Percentiles rank a stretch among this genome's conserved stretches.
phyloP scores from a whole-genome alignment of 225 moss, liverwort and hornwort species.

The Marchantia paleacea region DNA sequence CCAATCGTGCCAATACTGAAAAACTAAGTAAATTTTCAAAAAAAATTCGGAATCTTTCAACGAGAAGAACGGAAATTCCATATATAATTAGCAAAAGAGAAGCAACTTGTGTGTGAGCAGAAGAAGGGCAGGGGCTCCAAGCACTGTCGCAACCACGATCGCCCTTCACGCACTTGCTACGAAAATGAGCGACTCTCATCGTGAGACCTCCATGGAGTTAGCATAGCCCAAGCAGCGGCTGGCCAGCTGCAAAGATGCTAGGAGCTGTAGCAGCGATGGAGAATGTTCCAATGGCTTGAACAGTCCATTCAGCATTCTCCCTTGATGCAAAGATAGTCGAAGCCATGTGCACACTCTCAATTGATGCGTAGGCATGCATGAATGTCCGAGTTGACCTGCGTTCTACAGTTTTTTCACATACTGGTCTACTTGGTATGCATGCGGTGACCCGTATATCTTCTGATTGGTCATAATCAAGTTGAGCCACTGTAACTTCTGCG shows the following conservation, averaged over 20 bases:
- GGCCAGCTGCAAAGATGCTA: constrained; percentile 3
- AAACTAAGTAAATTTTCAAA: background rate
- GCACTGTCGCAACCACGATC: constrained; percentile 14
- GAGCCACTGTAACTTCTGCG: background rate
- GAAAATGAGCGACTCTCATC: constrained; percentile 1
- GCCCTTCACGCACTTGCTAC: background rate
- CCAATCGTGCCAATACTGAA: background rate
- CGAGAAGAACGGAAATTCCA: background rate
- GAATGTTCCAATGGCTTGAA: background rate
- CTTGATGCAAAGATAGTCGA: no score
- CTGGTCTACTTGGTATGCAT: background rate
- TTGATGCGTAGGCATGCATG: background rate
- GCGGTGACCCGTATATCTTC: background rate
- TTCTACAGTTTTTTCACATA: background rate
- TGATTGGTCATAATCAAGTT: background rate
- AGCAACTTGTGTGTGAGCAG: background rate
- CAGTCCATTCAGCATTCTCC: no score
- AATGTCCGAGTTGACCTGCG: constrained; percentile 3
- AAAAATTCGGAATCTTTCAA: constrained; percentile 7
- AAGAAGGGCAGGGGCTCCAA: background rate
- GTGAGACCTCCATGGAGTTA: background rate
- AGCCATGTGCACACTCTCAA: background rate
- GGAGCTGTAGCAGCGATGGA: constrained; percentile 9
- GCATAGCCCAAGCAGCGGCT: background rate
- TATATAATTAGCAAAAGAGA: background rate